These are phyloP conservation scores for Trypanosoma rangeli DNA, from an alignment of 208 protist species.

Conservation along the genomic window DNA sequence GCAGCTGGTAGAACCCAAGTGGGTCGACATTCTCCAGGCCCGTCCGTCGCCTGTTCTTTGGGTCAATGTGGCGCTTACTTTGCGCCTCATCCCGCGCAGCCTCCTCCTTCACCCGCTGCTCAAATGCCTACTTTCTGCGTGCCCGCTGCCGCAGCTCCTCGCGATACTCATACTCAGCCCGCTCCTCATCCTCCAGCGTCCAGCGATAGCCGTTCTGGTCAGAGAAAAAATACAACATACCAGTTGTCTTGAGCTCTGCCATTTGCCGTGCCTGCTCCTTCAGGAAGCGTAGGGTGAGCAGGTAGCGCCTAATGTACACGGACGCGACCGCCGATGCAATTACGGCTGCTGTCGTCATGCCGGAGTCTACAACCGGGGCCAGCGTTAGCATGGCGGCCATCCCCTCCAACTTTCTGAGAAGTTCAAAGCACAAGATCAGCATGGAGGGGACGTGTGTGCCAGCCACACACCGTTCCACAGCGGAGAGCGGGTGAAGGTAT, in stretches of 20 bases:
- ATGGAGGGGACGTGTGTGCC: conserved; percentile 89
- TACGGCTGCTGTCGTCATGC: conserved; percentile 57
- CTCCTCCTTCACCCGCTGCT: conserved; percentile 88
- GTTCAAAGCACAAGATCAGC: conserved; percentile 86
- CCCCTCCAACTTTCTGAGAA: conserved; percentile 72
- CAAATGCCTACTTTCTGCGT: conserved; percentile 61
- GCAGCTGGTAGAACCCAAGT: conserved; percentile 87
- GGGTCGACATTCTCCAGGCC: conserved; percentile 79
- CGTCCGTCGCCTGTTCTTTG: conserved; percentile 68
- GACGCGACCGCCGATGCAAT: conserved; percentile 49
- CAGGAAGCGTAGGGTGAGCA: conserved; percentile 39
- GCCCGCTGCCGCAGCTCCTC: conserved; percentile 82
- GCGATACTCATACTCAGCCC: conserved; percentile 86
- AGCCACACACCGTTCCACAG: conserved; percentile 68
- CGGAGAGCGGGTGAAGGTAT: conserved; percentile 68
- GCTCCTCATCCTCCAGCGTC: conserved; percentile 81
- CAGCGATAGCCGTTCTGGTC: conserved; percentile 85
- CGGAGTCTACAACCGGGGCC: conserved; percentile 60
- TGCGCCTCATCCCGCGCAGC: conserved; percentile 63
- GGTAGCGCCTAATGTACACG: conserved; percentile 29
- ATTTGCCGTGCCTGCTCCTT: conserved; percentile 49
- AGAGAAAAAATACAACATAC: conserved; percentile 75
- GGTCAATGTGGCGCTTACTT: conserved; percentile 51
- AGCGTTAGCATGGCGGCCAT: conserved; percentile 54
- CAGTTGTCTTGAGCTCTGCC: conserved; percentile 70